These are phyloP conservation scores for Pestalotiopsis sp. DNA, from an alignment of 2,329 filamentous ascomycete species.

Conservation along the genomic window DNA sequence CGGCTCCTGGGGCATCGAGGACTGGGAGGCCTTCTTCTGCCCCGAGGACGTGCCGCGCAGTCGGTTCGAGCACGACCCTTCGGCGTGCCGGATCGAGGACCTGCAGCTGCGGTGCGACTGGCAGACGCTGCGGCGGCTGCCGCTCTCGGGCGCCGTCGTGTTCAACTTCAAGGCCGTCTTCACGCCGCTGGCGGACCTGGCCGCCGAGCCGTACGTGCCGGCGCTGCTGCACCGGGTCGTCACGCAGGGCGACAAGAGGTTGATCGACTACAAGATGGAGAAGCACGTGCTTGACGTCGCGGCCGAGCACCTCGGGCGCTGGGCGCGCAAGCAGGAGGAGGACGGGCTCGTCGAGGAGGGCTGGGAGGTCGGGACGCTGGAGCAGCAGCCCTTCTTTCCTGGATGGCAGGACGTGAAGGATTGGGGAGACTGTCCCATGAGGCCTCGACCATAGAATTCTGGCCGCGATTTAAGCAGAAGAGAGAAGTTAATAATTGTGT, in stretches of 20 bases:
- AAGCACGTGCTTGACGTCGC: slow-evolving; percentile 11
- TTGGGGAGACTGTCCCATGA: slow-evolving; percentile 9
- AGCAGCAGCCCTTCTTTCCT: slow-evolving; percentile 13
- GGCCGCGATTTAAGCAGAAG: no score
- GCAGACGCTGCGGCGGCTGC: slow-evolving; percentile 80
- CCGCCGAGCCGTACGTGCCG: slow-evolving; percentile 73
- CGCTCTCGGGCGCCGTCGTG: slow-evolving; percentile 71
- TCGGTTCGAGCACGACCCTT: slow-evolving; percentile 8
- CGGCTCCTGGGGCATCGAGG: slow-evolving; percentile 80
- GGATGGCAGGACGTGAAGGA: slow-evolving; percentile 14
- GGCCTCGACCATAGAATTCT: not conserved
- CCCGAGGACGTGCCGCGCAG: slow-evolving; percentile 48
- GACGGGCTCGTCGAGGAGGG: slow-evolving; percentile 10
- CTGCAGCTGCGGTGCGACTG: slow-evolving; percentile 78
- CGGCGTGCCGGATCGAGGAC: slow-evolving; percentile 54
- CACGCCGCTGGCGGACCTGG: slow-evolving; percentile 69
- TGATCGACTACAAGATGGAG: slow-evolving; percentile 17
- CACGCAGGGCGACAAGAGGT: not conserved
- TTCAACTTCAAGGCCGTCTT: slow-evolving; percentile 92
- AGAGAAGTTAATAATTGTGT: no score
- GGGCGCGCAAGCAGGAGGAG: slow-evolving; percentile 12
- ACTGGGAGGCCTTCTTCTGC: slow-evolving; percentile 60
- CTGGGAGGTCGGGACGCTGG: slow-evolving; percentile 14
- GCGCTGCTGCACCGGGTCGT: slow-evolving; percentile 11
- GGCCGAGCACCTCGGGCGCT: not conserved